Conservation (phyloP, 75 land plant genomes). For the Cryptomeria japonica region DNA sequence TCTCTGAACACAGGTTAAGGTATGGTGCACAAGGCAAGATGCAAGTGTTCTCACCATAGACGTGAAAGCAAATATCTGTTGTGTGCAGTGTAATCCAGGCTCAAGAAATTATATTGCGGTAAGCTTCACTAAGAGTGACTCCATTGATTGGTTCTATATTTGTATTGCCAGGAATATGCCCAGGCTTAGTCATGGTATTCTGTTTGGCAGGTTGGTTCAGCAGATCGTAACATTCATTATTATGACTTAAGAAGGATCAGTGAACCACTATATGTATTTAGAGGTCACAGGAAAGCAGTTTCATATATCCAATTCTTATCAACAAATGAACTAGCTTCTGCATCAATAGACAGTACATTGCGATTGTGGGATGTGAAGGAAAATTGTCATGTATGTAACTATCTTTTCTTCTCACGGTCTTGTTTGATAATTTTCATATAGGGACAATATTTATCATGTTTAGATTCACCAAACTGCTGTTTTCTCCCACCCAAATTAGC, state of each 20-base stretch:
- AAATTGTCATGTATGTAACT: constrained; percentile 42
- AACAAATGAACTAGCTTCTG: constrained; percentile 88
- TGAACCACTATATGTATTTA: constrained; percentile 76
- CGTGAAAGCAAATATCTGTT: constrained; percentile 99
- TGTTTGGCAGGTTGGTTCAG: constrained; percentile 85
- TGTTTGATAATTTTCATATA: neutral
- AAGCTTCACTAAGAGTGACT: constrained; percentile 13
- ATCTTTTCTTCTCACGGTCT: neutral
- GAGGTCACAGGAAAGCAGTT: constrained; percentile 91
- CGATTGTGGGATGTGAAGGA: constrained; percentile 94
- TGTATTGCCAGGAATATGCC: neutral
- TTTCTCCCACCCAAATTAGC: neutral
- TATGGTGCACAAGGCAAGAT: constrained; percentile 97
- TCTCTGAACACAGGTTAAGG: constrained; percentile 68
- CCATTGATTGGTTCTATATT: neutral
- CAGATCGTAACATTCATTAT: constrained; percentile 96
- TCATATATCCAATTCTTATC: constrained; percentile 97
- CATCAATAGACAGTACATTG: constrained; percentile 96
- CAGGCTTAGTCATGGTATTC: neutral
- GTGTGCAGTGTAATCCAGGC: constrained; percentile 98
- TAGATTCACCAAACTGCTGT: neutral
- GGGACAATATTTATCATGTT: neutral
- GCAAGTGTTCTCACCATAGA: constrained; percentile 92
- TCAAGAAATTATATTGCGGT: constrained; percentile 88
- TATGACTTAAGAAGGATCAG: constrained; percentile 86